Percentiles rank a stretch among this genome's conserved stretches.
Evolutionary conservation across 805 yeast genomes (phyloP).

Genomic region (Myxozyma neotropica): DNA sequence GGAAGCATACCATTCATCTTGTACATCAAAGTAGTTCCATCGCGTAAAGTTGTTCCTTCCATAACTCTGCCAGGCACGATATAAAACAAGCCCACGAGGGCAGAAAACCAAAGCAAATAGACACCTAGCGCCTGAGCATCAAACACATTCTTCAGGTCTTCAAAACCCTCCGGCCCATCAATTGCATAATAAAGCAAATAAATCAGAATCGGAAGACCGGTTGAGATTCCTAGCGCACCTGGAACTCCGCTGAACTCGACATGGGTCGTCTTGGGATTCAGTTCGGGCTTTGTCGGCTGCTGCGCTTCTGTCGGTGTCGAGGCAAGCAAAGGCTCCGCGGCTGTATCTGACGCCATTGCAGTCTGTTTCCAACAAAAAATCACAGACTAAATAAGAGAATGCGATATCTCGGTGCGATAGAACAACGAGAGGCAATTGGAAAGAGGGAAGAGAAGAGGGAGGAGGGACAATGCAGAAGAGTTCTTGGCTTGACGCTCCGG

Average conservation of each 20-base stretch:
- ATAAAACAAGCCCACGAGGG: slow-evolving; percentile 63
- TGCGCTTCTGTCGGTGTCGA: neutral
- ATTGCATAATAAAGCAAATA: slow-evolving; percentile 60
- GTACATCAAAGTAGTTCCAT: slow-evolving; percentile 69
- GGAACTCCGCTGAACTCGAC: slow-evolving; percentile 76
- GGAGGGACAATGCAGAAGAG: no score
- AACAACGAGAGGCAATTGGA: no score
- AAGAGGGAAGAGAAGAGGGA: neutral
- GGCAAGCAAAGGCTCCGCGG: slow-evolving; percentile 14
- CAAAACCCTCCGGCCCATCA: slow-evolving; percentile 51
- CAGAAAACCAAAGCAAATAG: slow-evolving; percentile 73
- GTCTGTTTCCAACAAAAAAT: no score
- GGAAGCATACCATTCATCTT: slow-evolving; percentile 71
- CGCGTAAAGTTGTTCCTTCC: slow-evolving; percentile 72
- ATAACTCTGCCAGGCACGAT: slow-evolving; percentile 65
- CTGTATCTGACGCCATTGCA: slow-evolving; percentile 1
- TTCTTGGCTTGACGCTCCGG: no score
- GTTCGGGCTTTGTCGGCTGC: slow-evolving; percentile 4
- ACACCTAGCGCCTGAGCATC: slow-evolving; percentile 54
- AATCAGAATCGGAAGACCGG: slow-evolving; percentile 68
- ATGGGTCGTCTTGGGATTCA: slow-evolving; percentile 71
- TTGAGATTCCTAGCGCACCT: slow-evolving; percentile 70
- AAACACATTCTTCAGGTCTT: slow-evolving; percentile 24
- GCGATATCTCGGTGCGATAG: no score
- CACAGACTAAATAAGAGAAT: no score